A percentile compares a stretch with the other conserved stretches of the same genome.
phyloP scores from a whole-genome alignment of 2,329 filamentous ascomycete genomes.

The Shiraia sp. region DNA sequence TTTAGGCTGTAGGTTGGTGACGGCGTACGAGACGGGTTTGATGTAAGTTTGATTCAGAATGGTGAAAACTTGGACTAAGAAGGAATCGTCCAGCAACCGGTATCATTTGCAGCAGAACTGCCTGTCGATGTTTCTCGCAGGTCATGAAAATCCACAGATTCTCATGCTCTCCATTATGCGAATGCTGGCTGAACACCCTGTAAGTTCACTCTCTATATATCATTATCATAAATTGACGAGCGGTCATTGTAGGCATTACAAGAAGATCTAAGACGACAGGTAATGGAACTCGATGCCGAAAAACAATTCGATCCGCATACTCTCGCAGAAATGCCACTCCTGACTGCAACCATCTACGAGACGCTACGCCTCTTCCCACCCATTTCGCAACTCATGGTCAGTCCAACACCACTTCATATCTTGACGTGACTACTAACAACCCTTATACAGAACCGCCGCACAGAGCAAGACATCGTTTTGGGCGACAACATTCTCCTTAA shows the following conservation, averaged over 20 bases:
- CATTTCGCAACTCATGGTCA: slow-evolving; percentile 54
- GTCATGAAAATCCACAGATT: slow-evolving; percentile 17
- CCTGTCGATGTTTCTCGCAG: slow-evolving; percentile 14
- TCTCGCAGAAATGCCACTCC: slow-evolving; percentile 31
- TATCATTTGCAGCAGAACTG: slow-evolving; percentile 13
- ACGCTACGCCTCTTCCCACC: slow-evolving; percentile 54
- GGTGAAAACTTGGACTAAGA: too few species aligned
- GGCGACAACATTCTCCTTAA: slow-evolving; percentile 12
- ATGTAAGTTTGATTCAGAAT: slow-evolving; percentile 1
- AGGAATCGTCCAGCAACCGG: background rate
- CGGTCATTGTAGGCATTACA: background rate
- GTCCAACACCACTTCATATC: too few species aligned
- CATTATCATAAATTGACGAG: background rate
- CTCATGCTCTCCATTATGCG: slow-evolving; percentile 10
- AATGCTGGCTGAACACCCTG: slow-evolving; percentile 11
- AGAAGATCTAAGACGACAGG: background rate
- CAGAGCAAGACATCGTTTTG: slow-evolving; percentile 22
- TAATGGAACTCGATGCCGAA: slow-evolving; percentile 1
- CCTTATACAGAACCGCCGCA: slow-evolving; percentile 47
- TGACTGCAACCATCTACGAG: slow-evolving; percentile 49
- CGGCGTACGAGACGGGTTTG: slow-evolving; percentile 4
- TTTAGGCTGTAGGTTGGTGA: slow-evolving; percentile 13
- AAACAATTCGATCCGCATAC: slow-evolving; percentile 2
- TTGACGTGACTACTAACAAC: too few species aligned
- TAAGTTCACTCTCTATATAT: background rate